A percentile compares a stretch with the other conserved stretches of the same genome.
These are phyloP conservation scores for Poa pratensis DNA, from an alignment of 176 grass and related monocot species.

Conservation along the genomic window DNA sequence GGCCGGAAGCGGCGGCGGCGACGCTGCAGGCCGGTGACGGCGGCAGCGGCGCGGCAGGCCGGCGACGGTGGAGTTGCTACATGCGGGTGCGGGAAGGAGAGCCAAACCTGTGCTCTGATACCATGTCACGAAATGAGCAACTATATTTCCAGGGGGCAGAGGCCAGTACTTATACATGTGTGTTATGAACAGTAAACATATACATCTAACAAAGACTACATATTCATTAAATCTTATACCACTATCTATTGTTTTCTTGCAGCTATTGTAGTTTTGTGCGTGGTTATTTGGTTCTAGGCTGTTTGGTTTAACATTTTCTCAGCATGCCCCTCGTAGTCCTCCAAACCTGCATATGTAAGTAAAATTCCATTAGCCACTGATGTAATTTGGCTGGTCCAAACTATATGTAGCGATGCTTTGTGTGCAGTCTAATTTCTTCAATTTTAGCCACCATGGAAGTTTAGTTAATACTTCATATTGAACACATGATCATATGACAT, in stretches of 20 bases:
- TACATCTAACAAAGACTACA: too few relatives aligned
- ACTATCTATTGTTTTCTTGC: background rate
- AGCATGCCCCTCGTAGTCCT: background rate
- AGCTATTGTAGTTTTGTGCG: background rate
- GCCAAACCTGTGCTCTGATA: too few relatives aligned
- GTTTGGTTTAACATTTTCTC: background rate
- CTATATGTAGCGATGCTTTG: background rate
- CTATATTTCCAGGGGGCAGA: too few relatives aligned
- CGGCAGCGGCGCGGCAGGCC: too few relatives aligned
- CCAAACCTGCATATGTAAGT: background rate
- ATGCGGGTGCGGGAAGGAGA: too few relatives aligned
- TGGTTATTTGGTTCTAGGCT: background rate
- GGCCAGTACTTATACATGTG: too few relatives aligned
- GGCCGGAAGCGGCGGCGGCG: too few relatives aligned
- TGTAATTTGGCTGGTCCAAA: background rate
- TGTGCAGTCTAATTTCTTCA: background rate
- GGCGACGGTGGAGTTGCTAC: too few relatives aligned
- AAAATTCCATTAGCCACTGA: too few relatives aligned
- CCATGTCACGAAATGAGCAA: too few relatives aligned
- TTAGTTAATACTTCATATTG: background rate
- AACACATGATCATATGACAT: background rate
- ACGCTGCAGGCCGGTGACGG: too few relatives aligned
- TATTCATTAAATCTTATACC: background rate
- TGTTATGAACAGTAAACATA: too few relatives aligned
- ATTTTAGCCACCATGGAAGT: background rate